These are phyloP conservation scores for Isabelozyma heimii DNA, from an alignment of 805 yeast genomes.

Conservation along the genomic window DNA sequence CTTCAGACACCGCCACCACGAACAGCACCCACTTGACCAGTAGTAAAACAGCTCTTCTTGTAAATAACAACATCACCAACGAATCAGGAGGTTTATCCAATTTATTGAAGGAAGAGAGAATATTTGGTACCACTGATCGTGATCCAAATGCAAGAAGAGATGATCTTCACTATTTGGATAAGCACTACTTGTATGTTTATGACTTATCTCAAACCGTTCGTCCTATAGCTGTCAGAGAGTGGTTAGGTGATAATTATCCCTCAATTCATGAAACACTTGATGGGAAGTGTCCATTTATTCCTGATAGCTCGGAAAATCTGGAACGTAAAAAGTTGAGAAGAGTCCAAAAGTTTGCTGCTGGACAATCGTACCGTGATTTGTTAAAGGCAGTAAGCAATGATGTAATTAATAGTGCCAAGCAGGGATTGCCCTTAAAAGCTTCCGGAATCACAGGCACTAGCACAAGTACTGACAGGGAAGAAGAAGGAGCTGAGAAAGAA, in stretches of 20 bases:
- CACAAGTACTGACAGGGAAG: constrained; percentile 23
- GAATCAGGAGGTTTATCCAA: constrained; percentile 30
- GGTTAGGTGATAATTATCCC: constrained; percentile 58
- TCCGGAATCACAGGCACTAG: constrained; percentile 20
- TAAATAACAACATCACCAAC: constrained; percentile 1
- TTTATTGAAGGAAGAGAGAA: constrained; percentile 77
- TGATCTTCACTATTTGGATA: constrained; percentile 78
- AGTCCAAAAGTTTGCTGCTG: constrained; percentile 38
- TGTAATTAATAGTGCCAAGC: constrained; percentile 25
- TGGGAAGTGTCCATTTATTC: constrained; percentile 83
- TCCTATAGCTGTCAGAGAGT: constrained; percentile 81
- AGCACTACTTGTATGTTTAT: constrained; percentile 69
- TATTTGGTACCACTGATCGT: constrained; percentile 83
- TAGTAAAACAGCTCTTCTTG: background rate
- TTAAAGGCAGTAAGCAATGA: constrained; percentile 33
- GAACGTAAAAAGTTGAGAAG: constrained; percentile 41
- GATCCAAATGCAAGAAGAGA: constrained; percentile 84
- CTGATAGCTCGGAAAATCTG: constrained; percentile 47
- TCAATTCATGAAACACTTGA: constrained; percentile 57
- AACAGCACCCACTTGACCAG: background rate
- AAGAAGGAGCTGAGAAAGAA: constrained; percentile 6
- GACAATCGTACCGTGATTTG: constrained; percentile 38
- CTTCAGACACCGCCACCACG: constrained; percentile 20
- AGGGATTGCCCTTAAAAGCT: constrained; percentile 11
- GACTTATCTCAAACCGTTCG: constrained; percentile 76